These are phyloP conservation scores for Davidsoniella neocaledoniae DNA, from an alignment of 2,329 filamentous ascomycete genomes.

Conservation along the genomic window DNA sequence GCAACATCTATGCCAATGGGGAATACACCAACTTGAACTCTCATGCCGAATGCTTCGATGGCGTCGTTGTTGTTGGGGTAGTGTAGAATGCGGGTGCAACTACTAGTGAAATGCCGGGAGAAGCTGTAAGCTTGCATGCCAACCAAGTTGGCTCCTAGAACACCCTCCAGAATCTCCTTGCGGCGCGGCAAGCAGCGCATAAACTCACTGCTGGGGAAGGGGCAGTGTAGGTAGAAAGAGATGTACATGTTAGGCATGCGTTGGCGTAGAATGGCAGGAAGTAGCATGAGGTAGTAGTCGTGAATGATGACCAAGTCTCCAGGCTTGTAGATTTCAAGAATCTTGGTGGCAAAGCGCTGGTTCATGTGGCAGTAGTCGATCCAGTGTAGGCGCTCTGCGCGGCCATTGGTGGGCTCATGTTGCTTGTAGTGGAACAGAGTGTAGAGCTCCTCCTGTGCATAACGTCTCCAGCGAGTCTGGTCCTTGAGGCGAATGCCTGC, in stretches of 20 bases:
- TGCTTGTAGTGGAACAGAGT: conserved; percentile 93
- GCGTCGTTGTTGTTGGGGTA: conserved; percentile 74
- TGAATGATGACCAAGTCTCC: conserved; percentile 88
- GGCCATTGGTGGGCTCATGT: conserved; percentile 74
- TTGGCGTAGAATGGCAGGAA: conserved; percentile 78
- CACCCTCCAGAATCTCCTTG: conserved; percentile 79
- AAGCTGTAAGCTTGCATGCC: conserved; percentile 95
- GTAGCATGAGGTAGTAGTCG: conserved; percentile 82
- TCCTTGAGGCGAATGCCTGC: conserved; percentile 63
- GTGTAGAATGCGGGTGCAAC: conserved; percentile 79
- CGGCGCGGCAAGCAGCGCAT: conserved; percentile 73
- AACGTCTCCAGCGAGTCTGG: conserved; percentile 73
- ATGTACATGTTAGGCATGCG: conserved; percentile 80
- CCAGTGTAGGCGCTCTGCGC: conserved; percentile 69
- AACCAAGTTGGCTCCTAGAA: conserved; percentile 80
- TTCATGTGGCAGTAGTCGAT: conserved; percentile 89
- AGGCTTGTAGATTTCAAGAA: conserved; percentile 75
- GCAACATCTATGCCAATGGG: conserved; percentile 88
- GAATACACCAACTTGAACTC: conserved; percentile 83
- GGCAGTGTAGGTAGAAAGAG: conserved; percentile 84
- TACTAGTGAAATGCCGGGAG: conserved; percentile 84
- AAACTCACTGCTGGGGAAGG: conserved; percentile 93
- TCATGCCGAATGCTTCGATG: conserved; percentile 74
- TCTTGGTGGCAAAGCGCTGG: conserved; percentile 76
- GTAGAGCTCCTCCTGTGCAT: conserved; percentile 82